phyloP scores from a whole-genome alignment of 1,284 basidiomycete genomes.

The Ganoderma sinense region DNA sequence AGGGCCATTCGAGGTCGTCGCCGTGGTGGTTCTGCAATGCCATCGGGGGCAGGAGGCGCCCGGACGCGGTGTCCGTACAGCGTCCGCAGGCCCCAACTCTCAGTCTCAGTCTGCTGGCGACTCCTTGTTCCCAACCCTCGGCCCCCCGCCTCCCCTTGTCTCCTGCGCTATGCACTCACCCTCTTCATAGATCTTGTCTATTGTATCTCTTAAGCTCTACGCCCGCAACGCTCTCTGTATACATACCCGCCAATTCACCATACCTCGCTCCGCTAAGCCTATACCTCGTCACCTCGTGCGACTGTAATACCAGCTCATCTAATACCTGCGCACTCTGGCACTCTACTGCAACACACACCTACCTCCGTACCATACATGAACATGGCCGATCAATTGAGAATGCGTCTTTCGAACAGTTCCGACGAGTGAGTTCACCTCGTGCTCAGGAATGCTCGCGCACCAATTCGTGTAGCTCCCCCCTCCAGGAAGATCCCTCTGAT shows the following conservation, averaged over 20 bases:
- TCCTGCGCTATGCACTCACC: conserved; percentile 10
- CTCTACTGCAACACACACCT: not conserved
- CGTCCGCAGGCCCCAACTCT: conserved; percentile 15
- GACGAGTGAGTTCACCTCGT: conserved; percentile 26
- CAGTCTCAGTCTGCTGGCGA: conserved; percentile 16
- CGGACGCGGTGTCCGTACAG: conserved; percentile 17
- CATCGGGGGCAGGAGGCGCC: not conserved
- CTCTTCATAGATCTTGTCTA: conserved; percentile 22
- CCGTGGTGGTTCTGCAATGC: conserved; percentile 2
- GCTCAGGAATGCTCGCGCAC: not conserved
- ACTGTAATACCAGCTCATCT: conserved; percentile 24
- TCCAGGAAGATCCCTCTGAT: conserved; percentile 27
- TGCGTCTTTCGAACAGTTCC: conserved; percentile 29
- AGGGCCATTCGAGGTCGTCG: conserved; percentile 23
- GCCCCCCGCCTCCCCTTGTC: not conserved
- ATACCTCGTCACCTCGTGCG: not conserved
- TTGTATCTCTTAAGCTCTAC: conserved; percentile 24
- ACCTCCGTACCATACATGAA: not conserved
- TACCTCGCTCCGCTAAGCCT: conserved; percentile 3
- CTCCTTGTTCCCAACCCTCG: conserved; percentile 21
- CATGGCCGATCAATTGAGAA: conserved; percentile 24
- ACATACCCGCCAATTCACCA: conserved; percentile 1
- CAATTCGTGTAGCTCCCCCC: conserved; percentile 23
- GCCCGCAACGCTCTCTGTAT: conserved; percentile 19
- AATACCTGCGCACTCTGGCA: conserved; percentile 6